Conservation (phyloP, 169 alveolate species). For the Plasmodium relictum region DNA sequence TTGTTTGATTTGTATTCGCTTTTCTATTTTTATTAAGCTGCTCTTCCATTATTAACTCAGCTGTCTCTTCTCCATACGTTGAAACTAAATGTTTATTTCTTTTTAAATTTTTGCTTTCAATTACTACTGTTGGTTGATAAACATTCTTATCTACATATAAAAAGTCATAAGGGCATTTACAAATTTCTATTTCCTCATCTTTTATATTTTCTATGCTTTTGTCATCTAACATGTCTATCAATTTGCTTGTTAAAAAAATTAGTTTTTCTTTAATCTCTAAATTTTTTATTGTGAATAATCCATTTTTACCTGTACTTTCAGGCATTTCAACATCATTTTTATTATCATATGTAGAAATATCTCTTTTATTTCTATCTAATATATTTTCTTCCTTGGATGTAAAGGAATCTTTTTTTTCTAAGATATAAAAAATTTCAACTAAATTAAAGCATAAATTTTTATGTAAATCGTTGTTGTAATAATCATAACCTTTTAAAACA, state of each 20-base stretch:
- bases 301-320: background rate
- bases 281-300: background rate
- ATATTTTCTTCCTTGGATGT: background rate
- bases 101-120: constrained; percentile 66
- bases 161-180: constrained; percentile 55
- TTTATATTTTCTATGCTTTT: constrained; percentile 33
- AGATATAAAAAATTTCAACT: constrained; percentile 40
- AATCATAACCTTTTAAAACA: constrained; percentile 48
- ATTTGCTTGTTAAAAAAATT: constrained; percentile 21
- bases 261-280: constrained; percentile 25
- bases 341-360: background rate
- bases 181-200: constrained; percentile 69
- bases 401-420: background rate
- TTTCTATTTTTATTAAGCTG: constrained; percentile 41
- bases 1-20: constrained; percentile 1
- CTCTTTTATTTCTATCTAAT: background rate
- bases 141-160: constrained; percentile 62
- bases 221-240: constrained; percentile 75
- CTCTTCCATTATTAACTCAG: constrained; percentile 72
- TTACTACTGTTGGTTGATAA: constrained; percentile 71
- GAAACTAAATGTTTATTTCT: constrained; percentile 55
- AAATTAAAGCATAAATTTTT: constrained; percentile 36
- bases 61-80: constrained; percentile 73
- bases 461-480: constrained; percentile 36
- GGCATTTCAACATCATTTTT: constrained; percentile 1